Percentiles rank a stretch among this genome's conserved stretches.
These are phyloP conservation scores for Thoreauomyces humboldtii DNA, from an alignment of 192 early-diverging fungal genomes.

Conservation along the genomic window DNA sequence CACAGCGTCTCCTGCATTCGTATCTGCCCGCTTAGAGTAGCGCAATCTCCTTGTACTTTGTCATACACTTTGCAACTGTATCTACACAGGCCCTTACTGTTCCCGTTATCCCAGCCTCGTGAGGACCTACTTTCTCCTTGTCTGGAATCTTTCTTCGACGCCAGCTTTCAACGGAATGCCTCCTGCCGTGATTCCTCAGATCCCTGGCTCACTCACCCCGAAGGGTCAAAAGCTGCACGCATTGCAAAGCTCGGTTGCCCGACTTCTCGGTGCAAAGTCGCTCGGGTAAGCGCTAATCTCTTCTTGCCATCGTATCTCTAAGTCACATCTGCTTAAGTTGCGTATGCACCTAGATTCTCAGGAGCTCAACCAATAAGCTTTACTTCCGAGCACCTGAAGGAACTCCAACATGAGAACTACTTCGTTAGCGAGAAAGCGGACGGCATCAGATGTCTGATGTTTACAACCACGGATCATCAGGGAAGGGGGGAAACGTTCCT, in stretches of 20 bases:
- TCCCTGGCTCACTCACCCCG: neutral
- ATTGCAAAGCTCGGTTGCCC: neutral
- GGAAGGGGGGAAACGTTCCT: conserved; percentile 34
- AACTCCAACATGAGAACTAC: conserved; percentile 52
- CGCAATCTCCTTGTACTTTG: no score
- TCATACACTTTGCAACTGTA: no score
- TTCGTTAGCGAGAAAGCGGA: conserved; percentile 63
- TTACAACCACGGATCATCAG: conserved; percentile 23
- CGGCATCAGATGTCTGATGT: conserved; percentile 53
- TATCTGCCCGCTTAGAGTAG: no score
- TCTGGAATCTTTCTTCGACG: no score
- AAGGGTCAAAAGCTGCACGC: neutral
- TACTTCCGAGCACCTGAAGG: conserved; percentile 35
- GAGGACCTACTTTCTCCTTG: no score
- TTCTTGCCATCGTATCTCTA: neutral
- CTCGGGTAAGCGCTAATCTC: neutral
- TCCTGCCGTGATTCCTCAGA: neutral
- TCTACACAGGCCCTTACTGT: no score
- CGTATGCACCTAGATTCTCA: conserved; percentile 36
- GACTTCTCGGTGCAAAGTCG: neutral
- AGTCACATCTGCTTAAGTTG: neutral
- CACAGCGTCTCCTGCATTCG: no score
- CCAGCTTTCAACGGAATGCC: no score
- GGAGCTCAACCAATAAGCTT: conserved; percentile 60
- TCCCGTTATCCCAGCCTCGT: no score